Base-by-base conservation (phyloP, 148 eudicot species). In the Cornus kousa region DNA sequence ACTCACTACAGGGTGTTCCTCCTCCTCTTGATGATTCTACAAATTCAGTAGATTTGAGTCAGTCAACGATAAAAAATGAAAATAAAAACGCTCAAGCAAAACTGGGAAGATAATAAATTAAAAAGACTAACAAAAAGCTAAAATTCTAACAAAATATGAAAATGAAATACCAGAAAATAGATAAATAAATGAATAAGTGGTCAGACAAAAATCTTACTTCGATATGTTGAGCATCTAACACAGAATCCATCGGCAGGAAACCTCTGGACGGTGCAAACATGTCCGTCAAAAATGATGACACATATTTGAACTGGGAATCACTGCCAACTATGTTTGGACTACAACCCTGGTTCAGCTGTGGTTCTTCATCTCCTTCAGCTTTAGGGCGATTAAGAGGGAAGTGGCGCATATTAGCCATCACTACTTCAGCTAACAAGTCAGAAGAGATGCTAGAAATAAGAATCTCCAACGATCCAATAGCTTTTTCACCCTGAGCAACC, bases 401-500 rank as follows among this genome's bases (percentile, higher is more conserved):
- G 81, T 89, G 81, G 77, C 87, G 88, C 92, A 96, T 83, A 71
- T 88, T 96, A 79, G 91, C 89, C 79, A 96, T 92, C 68, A 96
- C 99, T 68, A 96, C 99, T 77, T 94, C 94, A 11, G 98, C 94
- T 77, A 96, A 87, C 83, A 96, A 83, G 84, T 94, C 98, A 71
- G 95, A 88, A 74, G 99, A 94, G 80, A 96, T 94, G 87, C 95
- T 90, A 75, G 97, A 85, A 76, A 94, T 90, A 70, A 96, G 97
- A 84, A 92, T 87, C 83, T 93, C 95, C 83, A 96, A 87, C 40
- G 95, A 87, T 48, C 86, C 91, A 60, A 79, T 87, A 77, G 95
- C 93, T 78, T 87, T 92, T 79, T 91, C 98, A 83, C 99, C 99
- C 87, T 96, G 95, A 79, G 95, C 94, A 81, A 91, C 97, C 84